Conservation (phyloP, 805 yeast species). For the Sugiyamaella mastotermitis region DNA sequence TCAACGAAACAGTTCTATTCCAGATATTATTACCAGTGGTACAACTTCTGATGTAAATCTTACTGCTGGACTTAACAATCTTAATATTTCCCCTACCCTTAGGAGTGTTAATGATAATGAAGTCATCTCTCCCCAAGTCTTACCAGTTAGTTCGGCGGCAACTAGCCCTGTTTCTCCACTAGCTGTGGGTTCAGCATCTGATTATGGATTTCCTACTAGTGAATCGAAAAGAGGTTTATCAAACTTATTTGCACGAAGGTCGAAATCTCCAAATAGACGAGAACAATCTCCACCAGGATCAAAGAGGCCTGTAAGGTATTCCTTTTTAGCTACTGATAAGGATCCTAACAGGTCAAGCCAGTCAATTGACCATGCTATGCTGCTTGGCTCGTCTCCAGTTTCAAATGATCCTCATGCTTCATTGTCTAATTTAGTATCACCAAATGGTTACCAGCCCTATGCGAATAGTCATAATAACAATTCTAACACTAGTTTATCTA, state of each 20-base stretch:
- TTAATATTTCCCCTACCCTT: not conserved
- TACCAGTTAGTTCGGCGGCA: no score
- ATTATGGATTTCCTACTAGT: no score
- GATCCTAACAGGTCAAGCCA: conserved; percentile 9
- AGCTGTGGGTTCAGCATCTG: no score
- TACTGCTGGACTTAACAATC: not conserved
- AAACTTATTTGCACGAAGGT: conserved; percentile 12
- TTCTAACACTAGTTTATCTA: conserved; percentile 16
- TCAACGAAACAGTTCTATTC: not conserved
- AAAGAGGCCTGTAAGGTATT: not conserved
- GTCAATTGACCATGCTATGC: conserved; percentile 20
- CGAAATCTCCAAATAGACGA: conserved; percentile 13
- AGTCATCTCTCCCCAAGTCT: no score
- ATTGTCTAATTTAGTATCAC: conserved; percentile 7
- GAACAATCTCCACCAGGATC: not conserved
- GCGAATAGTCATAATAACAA: conserved; percentile 12
- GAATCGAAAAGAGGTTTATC: conserved; percentile 6
- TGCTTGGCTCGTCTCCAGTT: conserved; percentile 1
- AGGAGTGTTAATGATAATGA: not conserved
- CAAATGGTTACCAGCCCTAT: conserved; percentile 10
- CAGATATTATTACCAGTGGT: not conserved
- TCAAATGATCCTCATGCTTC: not conserved
- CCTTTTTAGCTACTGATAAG: not conserved
- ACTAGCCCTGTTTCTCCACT: no score
- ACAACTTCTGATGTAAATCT: not conserved